These are phyloP conservation scores for Aspergillus asperescens DNA, from an alignment of 495 filamentous ascomycete species.

Conservation along the genomic window DNA sequence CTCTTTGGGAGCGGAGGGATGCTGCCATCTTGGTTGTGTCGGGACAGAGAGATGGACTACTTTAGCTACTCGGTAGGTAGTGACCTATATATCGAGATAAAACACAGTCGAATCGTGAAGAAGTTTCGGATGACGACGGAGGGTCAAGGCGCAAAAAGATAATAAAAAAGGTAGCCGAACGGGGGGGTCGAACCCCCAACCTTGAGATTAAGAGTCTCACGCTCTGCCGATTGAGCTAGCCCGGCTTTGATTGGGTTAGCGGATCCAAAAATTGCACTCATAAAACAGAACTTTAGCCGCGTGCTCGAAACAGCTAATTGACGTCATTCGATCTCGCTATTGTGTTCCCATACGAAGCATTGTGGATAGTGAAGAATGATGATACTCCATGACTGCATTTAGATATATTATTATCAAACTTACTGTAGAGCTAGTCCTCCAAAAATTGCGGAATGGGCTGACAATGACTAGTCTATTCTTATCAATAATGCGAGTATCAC, in stretches of 20 bases:
- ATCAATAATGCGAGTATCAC: too few relatives aligned
- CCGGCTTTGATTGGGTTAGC: background rate
- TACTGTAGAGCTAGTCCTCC: background rate
- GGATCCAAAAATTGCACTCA: too few relatives aligned
- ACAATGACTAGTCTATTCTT: too few relatives aligned
- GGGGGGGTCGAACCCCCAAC: slow-evolving; percentile 55
- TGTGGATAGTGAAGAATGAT: too few relatives aligned
- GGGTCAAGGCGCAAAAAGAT: background rate
- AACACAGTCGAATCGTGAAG: background rate
- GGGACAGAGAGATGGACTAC: background rate
- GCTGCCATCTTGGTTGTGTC: background rate
- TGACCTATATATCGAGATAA: background rate
- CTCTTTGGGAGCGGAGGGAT: slow-evolving; percentile 20
- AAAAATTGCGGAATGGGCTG: too few relatives aligned
- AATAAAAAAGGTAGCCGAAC: slow-evolving; percentile 21
- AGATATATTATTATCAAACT: too few relatives aligned
- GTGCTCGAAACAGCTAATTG: too few relatives aligned
- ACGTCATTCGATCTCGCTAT: too few relatives aligned
- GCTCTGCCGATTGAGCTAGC: slow-evolving; percentile 59
- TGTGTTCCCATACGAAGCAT: too few relatives aligned
- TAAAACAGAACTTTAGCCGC: too few relatives aligned
- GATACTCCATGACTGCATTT: too few relatives aligned
- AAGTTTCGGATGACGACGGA: background rate
- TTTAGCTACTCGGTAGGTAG: too few relatives aligned
- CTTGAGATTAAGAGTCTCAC: slow-evolving; percentile 59